Evolutionary conservation across 2,329 filamentous ascomycete species (phyloP), one percentile per base, ranked within the genome.

Genomic region (Waltergamsia citrina): DNA sequence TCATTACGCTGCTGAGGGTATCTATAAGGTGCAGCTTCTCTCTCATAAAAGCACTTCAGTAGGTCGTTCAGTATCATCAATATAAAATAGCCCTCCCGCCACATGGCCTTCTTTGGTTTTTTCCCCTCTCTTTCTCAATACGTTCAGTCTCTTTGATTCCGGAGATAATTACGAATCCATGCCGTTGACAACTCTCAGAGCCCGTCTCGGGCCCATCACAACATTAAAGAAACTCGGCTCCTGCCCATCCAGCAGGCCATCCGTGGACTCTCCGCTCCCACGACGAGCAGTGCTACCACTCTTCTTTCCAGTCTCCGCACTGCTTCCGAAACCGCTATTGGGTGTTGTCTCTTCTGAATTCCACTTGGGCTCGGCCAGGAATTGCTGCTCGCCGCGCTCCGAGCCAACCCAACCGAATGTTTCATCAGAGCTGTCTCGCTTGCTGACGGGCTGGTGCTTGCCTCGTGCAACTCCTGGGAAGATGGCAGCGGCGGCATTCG

Each of bases 141-240:
- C n/a, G n/a, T n/a, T n/a, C n/a, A n/a, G n/a, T n/a, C n/a, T n/a
- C n/a, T n/a, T n/a, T n/a, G n/a, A n/a, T n/a, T n/a, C n/a, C n/a
- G n/a, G n/a, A n/a, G n/a, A n/a, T n/a, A n/a, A n/a, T n/a, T n/a
- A n/a, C n/a, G n/a, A 35, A 15, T 63, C 61, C 32, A 51, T 52
- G 11, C 53, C 58, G 32, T 85, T 85, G 16, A 84, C 77, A 23
- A 85, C 78, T 47, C 78, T 63, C 58, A 85, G 57, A 46, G 78
- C 83, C 48, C 80, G 62, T 47, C 78, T 64, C 16, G 80, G 80
- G 40, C 78, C 79, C 54, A 85, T 54, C 46, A 84, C 57, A 19
- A 83, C 77, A 32, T 69, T 81, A 52, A 82, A 76, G 56, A 85
- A 86, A 38, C 70, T 81, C 39, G 81, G 81, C 51, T 85, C 78